A percentile compares a stretch with the other conserved stretches of the same genome.
These are phyloP conservation scores for Cudoniella acicularis DNA, from an alignment of 495 filamentous ascomycete genomes.

Conservation along the genomic window DNA sequence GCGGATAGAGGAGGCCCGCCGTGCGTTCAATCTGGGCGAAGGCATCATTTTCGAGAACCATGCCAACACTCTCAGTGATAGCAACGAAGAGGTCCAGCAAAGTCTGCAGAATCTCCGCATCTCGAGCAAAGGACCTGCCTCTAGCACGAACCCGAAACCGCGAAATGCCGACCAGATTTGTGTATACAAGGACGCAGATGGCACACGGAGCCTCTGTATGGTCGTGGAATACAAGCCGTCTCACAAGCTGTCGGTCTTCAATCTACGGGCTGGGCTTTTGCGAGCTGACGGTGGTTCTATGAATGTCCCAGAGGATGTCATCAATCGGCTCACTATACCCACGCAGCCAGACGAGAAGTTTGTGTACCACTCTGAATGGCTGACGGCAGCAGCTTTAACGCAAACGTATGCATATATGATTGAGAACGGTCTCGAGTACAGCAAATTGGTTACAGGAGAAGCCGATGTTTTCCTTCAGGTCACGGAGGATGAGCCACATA, in stretches of 20 bases:
- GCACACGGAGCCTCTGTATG: slow-evolving; percentile 24
- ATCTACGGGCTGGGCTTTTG: slow-evolving; percentile 29
- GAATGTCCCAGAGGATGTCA: slow-evolving; percentile 19
- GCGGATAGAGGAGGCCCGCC: slow-evolving; percentile 29
- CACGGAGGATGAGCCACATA: slow-evolving; percentile 31
- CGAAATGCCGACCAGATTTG: slow-evolving; percentile 20
- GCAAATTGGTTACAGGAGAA: slow-evolving; percentile 32
- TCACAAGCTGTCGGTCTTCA: slow-evolving; percentile 32
- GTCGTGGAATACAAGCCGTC: slow-evolving; percentile 36
- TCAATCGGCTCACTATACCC: slow-evolving; percentile 21
- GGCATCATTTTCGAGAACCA: slow-evolving; percentile 31
- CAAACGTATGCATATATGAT: slow-evolving; percentile 32
- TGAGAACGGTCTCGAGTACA: slow-evolving; percentile 29
- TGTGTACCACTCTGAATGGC: slow-evolving; percentile 22
- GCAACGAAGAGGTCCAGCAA: slow-evolving; percentile 19
- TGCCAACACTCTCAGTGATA: slow-evolving; percentile 28
- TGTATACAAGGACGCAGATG: slow-evolving; percentile 19
- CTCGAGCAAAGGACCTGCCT: slow-evolving; percentile 15
- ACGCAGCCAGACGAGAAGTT: slow-evolving; percentile 21
- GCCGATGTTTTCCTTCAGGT: slow-evolving; percentile 32
- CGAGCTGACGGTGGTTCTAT: slow-evolving; percentile 22
- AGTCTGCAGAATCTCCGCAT: slow-evolving; percentile 19
- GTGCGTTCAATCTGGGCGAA: slow-evolving; percentile 28
- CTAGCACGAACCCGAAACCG: slow-evolving; percentile 17
- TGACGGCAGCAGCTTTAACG: slow-evolving; percentile 22